Base-by-base conservation (phyloP, 208 protist genomes). In the Wallacemonas rigidus region DNA sequence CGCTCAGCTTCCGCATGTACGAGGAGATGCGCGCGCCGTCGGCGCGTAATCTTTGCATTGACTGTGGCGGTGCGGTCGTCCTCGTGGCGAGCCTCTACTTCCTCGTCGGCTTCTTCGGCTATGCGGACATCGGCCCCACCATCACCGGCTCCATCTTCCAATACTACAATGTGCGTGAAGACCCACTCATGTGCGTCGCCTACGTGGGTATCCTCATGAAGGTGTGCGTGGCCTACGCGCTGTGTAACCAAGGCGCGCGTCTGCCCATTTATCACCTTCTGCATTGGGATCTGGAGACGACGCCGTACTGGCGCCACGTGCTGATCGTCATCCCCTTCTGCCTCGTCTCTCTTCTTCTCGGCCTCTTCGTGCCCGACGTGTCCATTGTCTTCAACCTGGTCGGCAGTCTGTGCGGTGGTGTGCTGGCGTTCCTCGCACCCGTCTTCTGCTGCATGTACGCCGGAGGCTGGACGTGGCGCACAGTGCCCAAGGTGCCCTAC, bases 321-420 rank as follows among this genome's bases (percentile, higher is more conserved):
- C 55, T 70, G 68, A 68, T 84, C 56, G 74, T 73, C 4, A 65
- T 81, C 15, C 55, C 64, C 35, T 57, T 80, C 54, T 67, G 74
- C 61, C 40, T 76, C 7, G 56, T 60, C 15, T 71, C 83, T 39
- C 80, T 91, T 2, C 43, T 90, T 35, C 51, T 81, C 2, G 90
- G 85, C 11, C 43, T 95, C 35, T 85, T 91, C 48, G 75, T 93
- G 55, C 87, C 87, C 3, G 77, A 87, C 60, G 77, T 95, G 62
- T 84, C 77, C 57, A 81, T 89, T 53, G 87, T 90, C 15, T 89
- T 93, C 76, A 78, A 81, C 15, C 64, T 95, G 44, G 58, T 90
- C 35, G 87, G 90, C n/a, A 77, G 75, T 48, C 57, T 92, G 15
- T 87, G 75, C 64, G 86, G 82, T 9, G 83, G 83, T 5, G 67